Evolutionary conservation across 495 filamentous ascomycete species (phyloP), one percentile per base, ranked within the genome.

Genomic region (Rhypophila decipiens): DNA sequence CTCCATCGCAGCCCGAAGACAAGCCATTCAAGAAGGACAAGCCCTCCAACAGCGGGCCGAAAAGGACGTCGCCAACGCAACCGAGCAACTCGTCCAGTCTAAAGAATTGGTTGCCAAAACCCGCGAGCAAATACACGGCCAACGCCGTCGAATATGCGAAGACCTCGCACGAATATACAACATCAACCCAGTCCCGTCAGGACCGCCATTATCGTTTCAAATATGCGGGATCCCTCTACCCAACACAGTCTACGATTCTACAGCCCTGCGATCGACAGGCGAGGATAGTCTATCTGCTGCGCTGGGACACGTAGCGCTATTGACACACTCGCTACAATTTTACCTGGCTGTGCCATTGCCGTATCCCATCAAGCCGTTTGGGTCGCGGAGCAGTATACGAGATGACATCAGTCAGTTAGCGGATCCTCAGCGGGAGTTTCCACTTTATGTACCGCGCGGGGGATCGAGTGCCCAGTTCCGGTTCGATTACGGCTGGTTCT

Each of bases 401-500:
- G 93, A 98, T 58, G 83, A 83, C 7, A 83, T 98, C 44, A 84
- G 80, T 36, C 69, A 79, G 5, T 75, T 89, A 4, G 72, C 79
- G 5, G 71, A 77, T 40, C 63, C 68, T 11, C 78, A 82, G 43
- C 76, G 86, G 17, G 83, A 79, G 2, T 94, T 87, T 60, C 93
- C 91, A 2, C 74, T 98, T 0, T 88, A 87, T 62, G 74, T 84
- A 27, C 64, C 66, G 9, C 84, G 86, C 47, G 81, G 83, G 15
- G 71, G 72, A 12, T 70, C 65, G 1, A 82, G 79, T 11, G 81
- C 90, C 2, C 76, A 84, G 23, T 95, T 86, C 57, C 80, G 90
- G 9, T 96, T 96, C 59, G 91, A 96, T 52, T 98, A 97, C 68
- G 93, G 74, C 4, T 89, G 96, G 52, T 98, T 97, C 53, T 66